Conservation (phyloP, 306 rosid genomes). For the Sesbania bispinosa region DNA sequence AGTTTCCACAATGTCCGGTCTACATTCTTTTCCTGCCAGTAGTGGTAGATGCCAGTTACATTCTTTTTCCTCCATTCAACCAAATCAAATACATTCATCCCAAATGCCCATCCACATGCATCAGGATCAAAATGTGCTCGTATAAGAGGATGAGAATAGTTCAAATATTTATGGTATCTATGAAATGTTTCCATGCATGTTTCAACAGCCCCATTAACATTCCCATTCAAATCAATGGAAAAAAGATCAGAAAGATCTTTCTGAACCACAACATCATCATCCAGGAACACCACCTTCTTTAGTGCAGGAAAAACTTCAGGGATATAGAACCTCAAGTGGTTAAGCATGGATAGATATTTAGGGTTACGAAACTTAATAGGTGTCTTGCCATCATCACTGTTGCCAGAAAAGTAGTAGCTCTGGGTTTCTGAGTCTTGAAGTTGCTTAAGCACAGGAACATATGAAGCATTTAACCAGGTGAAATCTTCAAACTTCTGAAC, state of each 20-base stretch:
- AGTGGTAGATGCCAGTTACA: constrained; percentile 88
- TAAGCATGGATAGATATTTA: constrained; percentile 88
- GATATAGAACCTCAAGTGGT: constrained; percentile 82
- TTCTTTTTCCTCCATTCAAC: constrained; percentile 88
- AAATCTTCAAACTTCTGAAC: constrained; percentile 84
- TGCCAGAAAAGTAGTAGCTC: constrained; percentile 85
- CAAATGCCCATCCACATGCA: constrained; percentile 98
- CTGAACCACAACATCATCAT: constrained; percentile 85
- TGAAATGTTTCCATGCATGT: constrained; percentile 97
- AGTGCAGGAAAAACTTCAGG: constrained; percentile 88
- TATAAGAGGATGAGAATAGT: constrained; percentile 86
- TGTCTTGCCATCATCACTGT: constrained; percentile 55
- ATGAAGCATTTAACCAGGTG: constrained; percentile 81
- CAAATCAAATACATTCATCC: constrained; percentile 89
- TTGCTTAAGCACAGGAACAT: constrained; percentile 92
- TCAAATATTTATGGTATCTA: constrained; percentile 82
- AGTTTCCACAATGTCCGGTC: constrained; percentile 92
- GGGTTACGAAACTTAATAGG: constrained; percentile 96
- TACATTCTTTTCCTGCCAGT: constrained; percentile 83
- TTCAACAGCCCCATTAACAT: constrained; percentile 90
- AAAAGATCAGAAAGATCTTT: constrained; percentile 77
- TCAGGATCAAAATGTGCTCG: constrained; percentile 81
- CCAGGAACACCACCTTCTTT: constrained; percentile 76
- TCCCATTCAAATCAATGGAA: constrained; percentile 63
- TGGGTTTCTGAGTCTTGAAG: constrained; percentile 90